Evolutionary conservation across 768 basidiomycete genomes (phyloP), one percentile per base, ranked within the genome.

Genomic region (Pleurotus pulmonarius): DNA sequence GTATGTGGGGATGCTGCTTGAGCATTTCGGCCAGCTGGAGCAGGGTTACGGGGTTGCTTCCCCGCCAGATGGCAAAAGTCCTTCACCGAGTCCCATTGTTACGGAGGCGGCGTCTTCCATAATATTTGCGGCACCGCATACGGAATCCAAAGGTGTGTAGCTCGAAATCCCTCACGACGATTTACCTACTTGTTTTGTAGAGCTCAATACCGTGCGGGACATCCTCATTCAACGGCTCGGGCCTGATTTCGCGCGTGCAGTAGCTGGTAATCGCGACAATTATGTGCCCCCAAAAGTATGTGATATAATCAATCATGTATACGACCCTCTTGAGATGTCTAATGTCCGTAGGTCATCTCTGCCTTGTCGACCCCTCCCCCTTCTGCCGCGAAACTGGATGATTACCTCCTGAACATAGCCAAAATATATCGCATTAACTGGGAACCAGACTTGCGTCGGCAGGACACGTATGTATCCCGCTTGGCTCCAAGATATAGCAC

Each of bases 101-200:
- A 65, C 81, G n/a, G 88, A 90, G 67, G 87, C 89, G 18, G 81
- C 81, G 15, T 83, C 86, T 11, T 87, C 78, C 55, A 78, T 90
- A 58, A 83, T 91, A 53, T 83, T 77, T 60, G 81, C 85, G 5
- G 79, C 83, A 1, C 79, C 82, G 20, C 75, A 77, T 44, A 67
- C 78, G 3, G 81, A 82, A 24, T 82, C 75, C 6, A 83, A 77
- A 79, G 89, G 89, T 88, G 22, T 15, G 60, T 13, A 5, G 15
- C 16, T 15, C 3, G 40, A 41, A 24, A 18, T 34, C 20, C 18
- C 34, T 9, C 13, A 6, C 5, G 12, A 29, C 2, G 25, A 41
- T 16, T 41, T 58, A 7, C 34, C 53, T 25, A 51, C 44, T 22
- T 16, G 20, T 46, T 2, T 41, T 37, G 20, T 20, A 92, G 89